A percentile compares a stretch with the other conserved stretches of the same genome.
Evolutionary conservation across 768 basidiomycete species (phyloP).

Genomic region (Galerina marginata): DNA sequence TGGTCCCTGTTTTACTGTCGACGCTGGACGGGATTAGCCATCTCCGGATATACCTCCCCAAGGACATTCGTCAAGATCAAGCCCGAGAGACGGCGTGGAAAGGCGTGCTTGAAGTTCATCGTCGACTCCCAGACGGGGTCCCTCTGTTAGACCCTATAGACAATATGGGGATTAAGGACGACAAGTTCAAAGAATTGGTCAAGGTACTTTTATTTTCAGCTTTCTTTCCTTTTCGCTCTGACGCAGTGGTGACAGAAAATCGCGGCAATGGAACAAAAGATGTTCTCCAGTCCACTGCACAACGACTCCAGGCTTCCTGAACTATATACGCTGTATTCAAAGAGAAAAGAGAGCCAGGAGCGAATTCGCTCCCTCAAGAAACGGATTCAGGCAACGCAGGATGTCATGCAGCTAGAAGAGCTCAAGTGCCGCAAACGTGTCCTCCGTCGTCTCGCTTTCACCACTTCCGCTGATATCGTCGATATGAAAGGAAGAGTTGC

Average conservation of each 20-base stretch:
- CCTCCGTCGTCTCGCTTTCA: slow-evolving; percentile 90
- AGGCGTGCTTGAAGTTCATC: slow-evolving; percentile 88
- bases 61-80: slow-evolving; percentile 80
- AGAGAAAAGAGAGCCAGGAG: slow-evolving; percentile 74
- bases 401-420: slow-evolving; percentile 94
- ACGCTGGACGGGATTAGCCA: slow-evolving; percentile 88
- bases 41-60: slow-evolving; percentile 86
- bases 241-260: slow-evolving; percentile 9
- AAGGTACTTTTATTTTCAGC: slow-evolving; percentile 54
- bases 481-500: slow-evolving; percentile 98
- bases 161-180: slow-evolving; percentile 96
- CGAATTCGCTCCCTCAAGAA: slow-evolving; percentile 81
- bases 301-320: slow-evolving; percentile 79
- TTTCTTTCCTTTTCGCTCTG: neutral
- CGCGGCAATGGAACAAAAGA: slow-evolving; percentile 67
- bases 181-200: slow-evolving; percentile 86
- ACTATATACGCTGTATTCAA: slow-evolving; percentile 79
- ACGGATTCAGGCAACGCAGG: slow-evolving; percentile 87
- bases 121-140: slow-evolving; percentile 88
- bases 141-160: slow-evolving; percentile 87
- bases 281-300: slow-evolving; percentile 81
- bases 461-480: slow-evolving; percentile 86
- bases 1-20: slow-evolving; percentile 87
- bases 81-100: slow-evolving; percentile 89
- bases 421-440: slow-evolving; percentile 95